These are phyloP conservation scores for Actinomortierella wolfii DNA, from an alignment of 371 early-diverging fungal genomes.

Conservation along the genomic window DNA sequence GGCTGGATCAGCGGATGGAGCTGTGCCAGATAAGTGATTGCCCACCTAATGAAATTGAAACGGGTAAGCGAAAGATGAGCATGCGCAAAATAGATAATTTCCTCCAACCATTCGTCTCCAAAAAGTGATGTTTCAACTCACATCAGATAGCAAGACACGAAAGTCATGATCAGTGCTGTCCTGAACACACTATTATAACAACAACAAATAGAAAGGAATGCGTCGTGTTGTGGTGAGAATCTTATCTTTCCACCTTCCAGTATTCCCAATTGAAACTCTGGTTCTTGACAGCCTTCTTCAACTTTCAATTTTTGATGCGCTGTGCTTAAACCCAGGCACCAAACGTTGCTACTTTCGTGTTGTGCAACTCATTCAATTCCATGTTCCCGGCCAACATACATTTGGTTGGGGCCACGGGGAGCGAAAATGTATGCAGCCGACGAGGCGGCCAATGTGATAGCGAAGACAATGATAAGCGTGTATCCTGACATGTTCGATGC, in stretches of 20 bases:
- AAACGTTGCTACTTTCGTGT: too few species aligned
- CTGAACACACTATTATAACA: constrained; percentile 55
- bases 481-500: constrained; percentile 56
- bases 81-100: not conserved
- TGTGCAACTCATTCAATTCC: not conserved
- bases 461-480: constrained; percentile 58
- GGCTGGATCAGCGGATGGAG: constrained; percentile 72
- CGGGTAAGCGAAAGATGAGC: not conserved
- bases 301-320: too few species aligned
- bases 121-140: constrained; percentile 38
- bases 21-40: constrained; percentile 76
- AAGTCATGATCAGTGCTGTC: constrained; percentile 73
- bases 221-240: constrained; percentile 6
- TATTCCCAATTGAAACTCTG: too few species aligned
- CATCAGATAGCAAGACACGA: constrained; percentile 66
- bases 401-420: constrained; percentile 65
- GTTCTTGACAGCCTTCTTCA: too few species aligned
- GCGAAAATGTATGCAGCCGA: constrained; percentile 56
- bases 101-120: too few species aligned
- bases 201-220: not conserved
- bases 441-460: constrained; percentile 48
- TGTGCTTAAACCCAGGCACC: too few species aligned
- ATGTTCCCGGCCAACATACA: constrained; percentile 44
- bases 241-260: not conserved
- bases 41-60: constrained; percentile 61